Conservation (phyloP, 495 filamentous ascomycete genomes). For the Penicillium manginii region DNA sequence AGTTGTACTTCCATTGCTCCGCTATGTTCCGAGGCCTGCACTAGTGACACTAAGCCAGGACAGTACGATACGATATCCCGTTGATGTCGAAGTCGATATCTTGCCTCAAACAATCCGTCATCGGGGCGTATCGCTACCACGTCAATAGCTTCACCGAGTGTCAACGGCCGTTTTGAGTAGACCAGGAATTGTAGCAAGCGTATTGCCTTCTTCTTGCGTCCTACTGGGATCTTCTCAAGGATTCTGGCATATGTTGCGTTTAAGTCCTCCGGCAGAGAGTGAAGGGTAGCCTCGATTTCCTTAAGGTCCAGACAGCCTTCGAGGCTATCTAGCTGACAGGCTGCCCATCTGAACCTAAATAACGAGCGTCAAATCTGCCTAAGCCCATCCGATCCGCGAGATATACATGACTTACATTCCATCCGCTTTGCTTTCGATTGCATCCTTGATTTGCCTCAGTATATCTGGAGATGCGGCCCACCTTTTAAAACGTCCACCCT, state of each 20-base stretch:
- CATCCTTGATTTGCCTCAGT: neutral
- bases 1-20: too few relatives aligned
- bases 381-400: too few relatives aligned
- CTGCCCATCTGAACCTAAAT: constrained; percentile 1
- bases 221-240: neutral
- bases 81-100: too few relatives aligned
- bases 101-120: neutral
- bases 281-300: neutral
- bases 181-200: constrained; percentile 1
- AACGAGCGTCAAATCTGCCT: too few relatives aligned
- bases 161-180: neutral
- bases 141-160: neutral
- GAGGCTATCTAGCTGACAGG: constrained; percentile 1
- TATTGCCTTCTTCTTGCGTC: neutral
- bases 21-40: too few relatives aligned
- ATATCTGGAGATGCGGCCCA: too few relatives aligned
- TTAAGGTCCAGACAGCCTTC: neutral
- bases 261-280: neutral
- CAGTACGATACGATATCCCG: too few relatives aligned
- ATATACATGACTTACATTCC: constrained; percentile 48
- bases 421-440: constrained; percentile 33
- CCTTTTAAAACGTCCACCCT: too few relatives aligned
- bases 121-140: neutral
- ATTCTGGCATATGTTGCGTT: constrained; percentile 1
- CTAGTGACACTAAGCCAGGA: too few relatives aligned